These are phyloP conservation scores for Monosporozyma solicola DNA, from an alignment of 805 yeast species.

Conservation along the genomic window DNA sequence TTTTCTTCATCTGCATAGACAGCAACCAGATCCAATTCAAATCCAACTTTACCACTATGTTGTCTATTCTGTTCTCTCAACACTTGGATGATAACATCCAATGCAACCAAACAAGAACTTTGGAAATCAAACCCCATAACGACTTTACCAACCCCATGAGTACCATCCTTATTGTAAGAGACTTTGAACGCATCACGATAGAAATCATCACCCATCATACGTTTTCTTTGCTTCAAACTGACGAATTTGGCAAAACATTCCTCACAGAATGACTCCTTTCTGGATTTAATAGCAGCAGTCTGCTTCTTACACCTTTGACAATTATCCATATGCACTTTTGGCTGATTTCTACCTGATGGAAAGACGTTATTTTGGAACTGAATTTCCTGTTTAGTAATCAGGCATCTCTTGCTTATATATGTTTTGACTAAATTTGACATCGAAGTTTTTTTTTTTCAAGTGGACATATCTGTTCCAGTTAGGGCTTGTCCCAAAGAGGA, in stretches of 20 bases:
- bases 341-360: background rate
- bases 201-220: conserved; percentile 54
- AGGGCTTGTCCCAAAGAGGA: background rate
- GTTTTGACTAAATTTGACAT: background rate
- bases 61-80: conserved; percentile 52
- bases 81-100: conserved; percentile 56
- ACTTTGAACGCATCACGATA: conserved; percentile 60
- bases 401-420: background rate
- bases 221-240: conserved; percentile 71
- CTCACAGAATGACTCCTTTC: conserved; percentile 28
- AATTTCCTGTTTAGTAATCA: background rate
- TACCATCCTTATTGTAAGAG: conserved; percentile 30
- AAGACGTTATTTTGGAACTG: background rate
- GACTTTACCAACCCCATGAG: conserved; percentile 30
- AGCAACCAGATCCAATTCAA: conserved; percentile 42
- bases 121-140: conserved; percentile 57
- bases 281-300: conserved; percentile 16
- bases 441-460: background rate
- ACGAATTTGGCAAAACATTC: conserved; percentile 65
- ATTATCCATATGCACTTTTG: background rate
- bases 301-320: conserved; percentile 21
- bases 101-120: conserved; percentile 51
- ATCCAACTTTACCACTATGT: conserved; percentile 63
- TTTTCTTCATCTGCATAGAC: conserved; percentile 21
- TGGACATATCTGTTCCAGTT: background rate